Base-by-base conservation (phyloP, 257 asterid genomes). In the Phtheirospermum japonicum region DNA sequence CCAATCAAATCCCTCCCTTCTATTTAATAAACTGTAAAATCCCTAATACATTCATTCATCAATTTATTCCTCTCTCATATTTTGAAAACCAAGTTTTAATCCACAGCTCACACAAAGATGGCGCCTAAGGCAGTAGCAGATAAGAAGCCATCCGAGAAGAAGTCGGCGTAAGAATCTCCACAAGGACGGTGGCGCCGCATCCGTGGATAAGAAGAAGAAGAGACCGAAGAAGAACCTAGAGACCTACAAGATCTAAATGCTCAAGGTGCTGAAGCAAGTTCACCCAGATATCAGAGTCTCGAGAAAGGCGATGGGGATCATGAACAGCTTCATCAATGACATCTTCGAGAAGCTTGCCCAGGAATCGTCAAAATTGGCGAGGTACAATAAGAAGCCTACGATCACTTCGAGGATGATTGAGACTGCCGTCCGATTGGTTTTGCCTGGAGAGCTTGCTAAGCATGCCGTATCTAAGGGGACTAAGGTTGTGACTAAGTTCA, bases 181-280 rank as follows among this genome's bases (percentile, higher is more conserved):
- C 16, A 81, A 83, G 61, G 87, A 81, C 26, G 72, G 74, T 49
- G 79, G 64, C 58, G 75, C 73, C 1, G 76, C 67, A 0, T 74
- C 67, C 0, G 83, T 65, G 1, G 87, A 82, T 0, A 82, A 85
- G 76, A 85, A 76, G 72, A 85, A 76, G 82, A 85, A 80, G 82
- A 74, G 14, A 67, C 7, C 50, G 14, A 78, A 76, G 79, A 85
- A 82, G 69, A 85, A 75, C 56, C 56, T 57, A 0, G 88, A 84
- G 66, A 84, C 88, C 0, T 85, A 82, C 82, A 85, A 85, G 89
- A 80, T 85, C 75, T 85, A 85, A 68, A 85, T 85, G 58, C 81
- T 82, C 69, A 84, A 84, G 82, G 91, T 84, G 16, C 73, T 81
- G 52, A 83, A 83, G 26, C 90, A 83, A 31, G 90, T 84, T 0